These are phyloP conservation scores for Potentilla sterilis DNA, from an alignment of 306 rosid species.

Conservation along the genomic window DNA sequence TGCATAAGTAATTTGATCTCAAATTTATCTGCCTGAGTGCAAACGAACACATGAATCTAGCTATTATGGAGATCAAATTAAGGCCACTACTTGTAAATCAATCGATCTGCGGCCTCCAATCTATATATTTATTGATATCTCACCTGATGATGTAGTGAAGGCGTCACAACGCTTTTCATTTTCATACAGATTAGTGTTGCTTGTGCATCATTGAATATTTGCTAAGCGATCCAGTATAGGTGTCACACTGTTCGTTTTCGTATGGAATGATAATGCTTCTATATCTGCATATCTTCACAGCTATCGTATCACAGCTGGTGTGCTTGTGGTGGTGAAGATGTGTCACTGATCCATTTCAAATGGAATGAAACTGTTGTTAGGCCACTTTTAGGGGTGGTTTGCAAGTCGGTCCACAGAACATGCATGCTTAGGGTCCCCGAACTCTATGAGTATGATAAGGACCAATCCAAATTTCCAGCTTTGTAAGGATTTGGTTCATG, in stretches of 20 bases:
- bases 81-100: no score
- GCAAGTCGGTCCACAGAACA: constrained; percentile 1
- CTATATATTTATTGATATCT: neutral
- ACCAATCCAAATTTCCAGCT: neutral
- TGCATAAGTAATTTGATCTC: no score
- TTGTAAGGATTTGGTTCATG: neutral
- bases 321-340: neutral
- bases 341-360: neutral
- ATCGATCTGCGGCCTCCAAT: no score
- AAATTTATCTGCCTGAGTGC: no score
- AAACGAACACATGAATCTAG: no score
- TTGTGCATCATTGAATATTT: neutral
- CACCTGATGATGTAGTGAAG: neutral
- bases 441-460: neutral
- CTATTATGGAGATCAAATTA: no score
- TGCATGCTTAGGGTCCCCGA: constrained; percentile 3
- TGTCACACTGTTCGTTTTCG: neutral
- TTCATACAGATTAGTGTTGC: neutral
- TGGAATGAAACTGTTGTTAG: neutral
- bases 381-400: neutral
- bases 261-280: neutral
- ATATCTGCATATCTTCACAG: neutral
- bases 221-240: neutral
- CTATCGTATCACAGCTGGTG: neutral
- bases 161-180: neutral